A percentile compares a stretch with the other conserved stretches of the same genome.
Evolutionary conservation across 2,329 filamentous ascomycete genomes (phyloP).

Genomic region (Cyphellophora attinorum): DNA sequence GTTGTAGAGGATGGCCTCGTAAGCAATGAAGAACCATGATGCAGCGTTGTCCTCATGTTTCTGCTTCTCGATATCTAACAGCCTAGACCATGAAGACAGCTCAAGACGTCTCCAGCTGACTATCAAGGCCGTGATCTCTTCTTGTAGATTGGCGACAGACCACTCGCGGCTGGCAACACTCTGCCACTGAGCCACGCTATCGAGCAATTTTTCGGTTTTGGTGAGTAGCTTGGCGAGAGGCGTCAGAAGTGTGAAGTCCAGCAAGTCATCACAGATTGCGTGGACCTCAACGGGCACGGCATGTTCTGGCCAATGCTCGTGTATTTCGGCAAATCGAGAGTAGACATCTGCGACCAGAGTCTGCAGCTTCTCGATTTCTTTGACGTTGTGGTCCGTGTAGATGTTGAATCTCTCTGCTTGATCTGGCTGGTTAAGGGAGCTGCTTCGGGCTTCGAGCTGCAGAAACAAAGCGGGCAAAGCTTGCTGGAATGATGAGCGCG

Average conservation of each 20-base stretch:
- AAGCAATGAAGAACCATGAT: slow-evolving; percentile 95
- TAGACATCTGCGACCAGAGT: slow-evolving; percentile 59
- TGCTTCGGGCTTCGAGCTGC: slow-evolving; percentile 52
- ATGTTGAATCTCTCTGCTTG: slow-evolving; percentile 63
- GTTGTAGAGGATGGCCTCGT: slow-evolving; percentile 74
- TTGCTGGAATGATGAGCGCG: slow-evolving; percentile 9
- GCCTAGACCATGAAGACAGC: slow-evolving; percentile 78
- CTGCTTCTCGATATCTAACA: slow-evolving; percentile 74
- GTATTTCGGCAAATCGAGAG: slow-evolving; percentile 61
- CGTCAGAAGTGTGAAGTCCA: slow-evolving; percentile 67
- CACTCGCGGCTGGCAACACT: slow-evolving; percentile 77
- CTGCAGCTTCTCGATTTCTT: slow-evolving; percentile 66
- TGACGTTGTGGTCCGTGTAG: slow-evolving; percentile 71
- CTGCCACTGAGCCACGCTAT: slow-evolving; percentile 87
- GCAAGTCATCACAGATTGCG: slow-evolving; percentile 60
- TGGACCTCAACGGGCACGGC: slow-evolving; percentile 74
- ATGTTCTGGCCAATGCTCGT: slow-evolving; percentile 57
- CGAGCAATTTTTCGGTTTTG: slow-evolving; percentile 78
- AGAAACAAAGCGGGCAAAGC: slow-evolving; percentile 60
- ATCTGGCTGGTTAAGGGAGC: slow-evolving; percentile 31
- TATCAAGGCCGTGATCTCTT: slow-evolving; percentile 68
- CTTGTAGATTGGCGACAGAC: slow-evolving; percentile 60
- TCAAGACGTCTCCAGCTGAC: slow-evolving; percentile 87
- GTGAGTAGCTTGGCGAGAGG: slow-evolving; percentile 79
- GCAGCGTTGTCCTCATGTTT: slow-evolving; percentile 69